A percentile compares a stretch with the other conserved stretches of the same genome.
These are phyloP conservation scores for Cicer chorassanicum DNA, from an alignment of 306 rosid species.

Conservation along the genomic window DNA sequence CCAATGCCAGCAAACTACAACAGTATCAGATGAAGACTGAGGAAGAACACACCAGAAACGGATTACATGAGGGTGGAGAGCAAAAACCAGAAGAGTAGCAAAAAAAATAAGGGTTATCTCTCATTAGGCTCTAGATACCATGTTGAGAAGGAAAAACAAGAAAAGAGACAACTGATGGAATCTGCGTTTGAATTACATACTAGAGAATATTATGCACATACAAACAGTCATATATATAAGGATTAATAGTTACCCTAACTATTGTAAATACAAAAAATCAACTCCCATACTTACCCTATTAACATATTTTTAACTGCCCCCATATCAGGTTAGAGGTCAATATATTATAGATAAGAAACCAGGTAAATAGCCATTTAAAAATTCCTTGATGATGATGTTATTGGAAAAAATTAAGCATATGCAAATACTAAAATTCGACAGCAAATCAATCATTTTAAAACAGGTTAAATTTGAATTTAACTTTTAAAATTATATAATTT, in stretches of 20 bases:
- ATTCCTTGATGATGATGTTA: background rate
- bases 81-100: too few species aligned
- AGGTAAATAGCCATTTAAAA: background rate
- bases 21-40: too few species aligned
- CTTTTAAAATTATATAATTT: background rate
- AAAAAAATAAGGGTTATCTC: too few species aligned
- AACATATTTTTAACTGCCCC: background rate
- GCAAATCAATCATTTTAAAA: background rate
- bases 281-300: background rate
- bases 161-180: background rate
- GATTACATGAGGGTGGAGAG: too few species aligned
- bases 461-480: background rate
- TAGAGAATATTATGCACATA: background rate
- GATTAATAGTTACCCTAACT: background rate
- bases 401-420: conserved; percentile 10
- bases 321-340: background rate
- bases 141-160: too few species aligned
- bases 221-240: background rate
- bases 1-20: too few species aligned
- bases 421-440: background rate
- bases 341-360: conserved; percentile 7
- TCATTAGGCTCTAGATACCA: too few species aligned
- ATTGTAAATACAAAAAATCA: background rate
- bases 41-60: too few species aligned
- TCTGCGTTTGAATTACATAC: too few species aligned